Evolutionary conservation across 176 grass and related monocot species (phyloP), one percentile per base, ranked within the genome.

Genomic region (Olyra latifolia): DNA sequence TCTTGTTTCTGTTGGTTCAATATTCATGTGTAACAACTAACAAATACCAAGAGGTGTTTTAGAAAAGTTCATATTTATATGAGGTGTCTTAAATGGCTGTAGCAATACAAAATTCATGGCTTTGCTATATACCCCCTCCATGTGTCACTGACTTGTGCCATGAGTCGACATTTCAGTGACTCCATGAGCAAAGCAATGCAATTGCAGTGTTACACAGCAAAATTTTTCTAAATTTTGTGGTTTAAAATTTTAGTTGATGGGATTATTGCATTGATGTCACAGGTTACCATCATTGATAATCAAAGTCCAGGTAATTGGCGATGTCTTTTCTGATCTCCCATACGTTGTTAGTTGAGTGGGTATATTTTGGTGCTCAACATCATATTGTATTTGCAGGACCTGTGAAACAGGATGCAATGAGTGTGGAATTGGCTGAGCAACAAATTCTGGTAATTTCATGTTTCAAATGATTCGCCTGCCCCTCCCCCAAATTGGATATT

Each of bases 401-500:
- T 78, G 67, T 58, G 44, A 93, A 93, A 82, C 88, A 89, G 62
- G 90, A 99, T 59, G 70, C 81, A 60, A 75, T 88, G 49, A 91
- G 55, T 62, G 80, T 80, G 79, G 96, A 84, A 86, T 81, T 85
- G 42, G 86, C 96, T 42, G 96, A 99, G 82, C 96, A 99, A 55
- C 96, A 99, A 85, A 99, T 99, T 89, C 84, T 99, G 88, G 96
- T 99, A 94, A 83, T 76, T 65, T 68, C 2, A 75, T 54, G 19
- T 79, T 72, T 20, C 15, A 55, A 66, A 17, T 69, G 48, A 15
- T 0, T 22, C 10, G 4, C 55, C 0, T 24, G 8, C 56, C 24
- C 56, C 24, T 1, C 23, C 10, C 23, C 4, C 23, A 59, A 27
- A 64, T 73, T 80, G 69, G 66, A 74, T 79, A 79, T 75, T 77